Base-by-base conservation (phyloP, 2,329 filamentous ascomycete species). In the Ophiostoma sp. region DNA sequence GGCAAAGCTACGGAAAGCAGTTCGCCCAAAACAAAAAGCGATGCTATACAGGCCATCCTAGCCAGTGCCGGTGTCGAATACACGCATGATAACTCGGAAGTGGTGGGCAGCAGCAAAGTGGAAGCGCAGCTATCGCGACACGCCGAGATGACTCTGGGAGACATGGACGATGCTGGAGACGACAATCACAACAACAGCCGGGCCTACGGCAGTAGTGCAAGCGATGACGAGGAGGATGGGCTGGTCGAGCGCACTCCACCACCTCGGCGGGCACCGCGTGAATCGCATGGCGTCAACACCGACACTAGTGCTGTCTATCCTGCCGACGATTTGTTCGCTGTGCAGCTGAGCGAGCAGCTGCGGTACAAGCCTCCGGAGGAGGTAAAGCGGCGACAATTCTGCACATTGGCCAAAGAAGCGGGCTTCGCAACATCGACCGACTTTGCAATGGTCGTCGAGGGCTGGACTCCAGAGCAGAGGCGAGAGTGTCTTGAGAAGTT, bases 1-100 rank as follows among this genome's bases (percentile, higher is more conserved):
- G 52, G 52, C 3, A 57, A 57, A 27, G 52, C 52, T 4, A n/a
- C 4, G 8, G 52, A 57, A 1, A 27, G 23, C 23, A 27, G 10
- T 17, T 35, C 35, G 3, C 20, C 62, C 33, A 67, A 60, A 27
- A 77, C 80, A 4, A 84, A 83, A 74, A 89, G 85, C 66, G 92
- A 98, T 75, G 90, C 92, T 0, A 86, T 98, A 41, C 90, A 94
- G 75, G 95, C 93, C 1, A 98, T 99, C 72, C 86, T 99, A 0
- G 88, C 92, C 2, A 88, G 89, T 8, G 93, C 92, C 0, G 95
- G 95, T 1, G 94, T 99, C 0, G 89, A 95, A 76, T 99, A 99
- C 78, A 96, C 93, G 0, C 95, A 99, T 77, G 91, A 98, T 75
- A 99, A 99, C 77, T 93, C 92, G 1, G 94, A 99, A 79, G 94